A percentile compares a stretch with the other conserved stretches of the same genome.
Evolutionary conservation across 2,329 filamentous ascomycete genomes (phyloP).

Genomic region (Beauveria caledonica): DNA sequence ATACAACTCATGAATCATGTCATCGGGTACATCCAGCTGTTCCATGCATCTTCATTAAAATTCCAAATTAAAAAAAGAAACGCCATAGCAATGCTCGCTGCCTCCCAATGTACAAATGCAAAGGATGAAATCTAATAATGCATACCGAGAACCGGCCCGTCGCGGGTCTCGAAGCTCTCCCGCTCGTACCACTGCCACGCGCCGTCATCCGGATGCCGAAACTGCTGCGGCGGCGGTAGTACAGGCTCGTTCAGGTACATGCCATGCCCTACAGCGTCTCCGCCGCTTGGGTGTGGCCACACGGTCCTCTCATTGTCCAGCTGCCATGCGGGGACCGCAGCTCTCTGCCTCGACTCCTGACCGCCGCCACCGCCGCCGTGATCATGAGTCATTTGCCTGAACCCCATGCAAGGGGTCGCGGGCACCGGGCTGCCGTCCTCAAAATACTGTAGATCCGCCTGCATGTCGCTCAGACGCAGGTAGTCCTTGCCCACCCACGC

Average conservation of each 20-base stretch:
- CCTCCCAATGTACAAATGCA: neutral
- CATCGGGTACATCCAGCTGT: neutral
- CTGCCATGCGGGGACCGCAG: slow-evolving; percentile 5
- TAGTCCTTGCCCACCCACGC: slow-evolving; percentile 49
- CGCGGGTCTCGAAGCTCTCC: slow-evolving; percentile 24
- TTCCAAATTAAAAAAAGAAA: neutral
- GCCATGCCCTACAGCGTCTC: neutral
- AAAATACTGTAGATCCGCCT: slow-evolving; percentile 52
- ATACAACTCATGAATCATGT: neutral
- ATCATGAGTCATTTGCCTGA: neutral
- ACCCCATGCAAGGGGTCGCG: slow-evolving; percentile 6
- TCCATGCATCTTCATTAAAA: neutral
- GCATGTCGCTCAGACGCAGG: slow-evolving; percentile 50
- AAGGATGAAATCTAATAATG: slow-evolving; percentile 4
- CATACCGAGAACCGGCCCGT: slow-evolving; percentile 1
- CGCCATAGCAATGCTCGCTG: slow-evolving; percentile 9
- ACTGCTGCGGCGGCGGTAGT: slow-evolving; percentile 6
- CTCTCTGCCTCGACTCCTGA: neutral
- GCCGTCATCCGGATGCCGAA: slow-evolving; percentile 14
- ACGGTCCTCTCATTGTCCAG: slow-evolving; percentile 12
- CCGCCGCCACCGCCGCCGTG: neutral
- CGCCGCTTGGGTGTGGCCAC: slow-evolving; percentile 6
- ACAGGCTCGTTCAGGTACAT: neutral
- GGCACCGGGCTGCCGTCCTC: slow-evolving; percentile 17
- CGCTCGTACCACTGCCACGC: slow-evolving; percentile 28